Base-by-base conservation (phyloP, 73 alveolate genomes). In the Diophrys appendiculata region DNA sequence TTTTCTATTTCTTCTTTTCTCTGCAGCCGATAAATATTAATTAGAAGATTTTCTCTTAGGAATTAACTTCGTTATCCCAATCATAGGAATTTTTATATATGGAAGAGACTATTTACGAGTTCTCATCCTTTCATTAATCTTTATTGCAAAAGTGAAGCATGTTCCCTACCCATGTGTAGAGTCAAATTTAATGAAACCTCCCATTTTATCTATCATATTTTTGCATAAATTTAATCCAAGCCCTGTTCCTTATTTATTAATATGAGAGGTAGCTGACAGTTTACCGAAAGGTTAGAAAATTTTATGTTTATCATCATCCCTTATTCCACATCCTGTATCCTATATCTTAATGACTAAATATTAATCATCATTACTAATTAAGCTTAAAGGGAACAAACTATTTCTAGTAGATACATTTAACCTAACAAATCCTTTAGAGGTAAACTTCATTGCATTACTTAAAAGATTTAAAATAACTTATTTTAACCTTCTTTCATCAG, bases 311-410 rank as follows among this genome's bases (percentile, higher is more conserved):
- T 79, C 81, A 23, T 69, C 70, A 24, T 56, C 78, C 24, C 75
- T 72, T 5, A 84, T 76, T 33, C 91, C 94, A 28, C 73, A 65
- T 13, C 91, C 94, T 2, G 92, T 67, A 75, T 83, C 92, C 5
- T 32, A n/a, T 0, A 86, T 83, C 60, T 30, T 54, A 11, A 82
- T 55, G 33, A 64, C 27, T 43, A 43, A 43, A 18, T 43, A 43
- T 11, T 11, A 18, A 43, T 43, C 60, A 18, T 43, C 18, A 43
- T 43, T 43, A 43, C 60, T 43, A 11, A 43, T 43, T 18, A 11
- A 11, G 18, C n/a, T 11, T 43, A 11, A 11, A 5, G 5, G 60
- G 18, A 43, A 5, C 60, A 43, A 18, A 43, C 60, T 43, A 43
- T 43, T 43, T 18, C 60, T 43, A 5, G 18, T 18, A 43, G n/a